Conservation (phyloP, 192 early-diverging fungal species). For the Hyaloraphidium curvatum region DNA sequence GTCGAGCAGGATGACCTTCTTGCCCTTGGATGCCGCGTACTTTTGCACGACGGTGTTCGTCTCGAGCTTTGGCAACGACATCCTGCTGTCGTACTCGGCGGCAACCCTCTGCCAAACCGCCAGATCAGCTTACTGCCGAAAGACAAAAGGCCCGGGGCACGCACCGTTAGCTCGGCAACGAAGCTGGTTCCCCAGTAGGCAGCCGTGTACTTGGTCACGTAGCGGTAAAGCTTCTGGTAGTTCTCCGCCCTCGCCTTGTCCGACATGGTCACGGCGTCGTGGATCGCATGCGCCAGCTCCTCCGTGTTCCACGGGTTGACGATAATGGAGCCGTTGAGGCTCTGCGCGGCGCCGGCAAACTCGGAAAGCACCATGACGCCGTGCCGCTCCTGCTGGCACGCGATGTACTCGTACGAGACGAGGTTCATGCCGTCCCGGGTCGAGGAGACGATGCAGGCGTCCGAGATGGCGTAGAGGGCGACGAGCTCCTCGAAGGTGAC, state of each 20-base stretch:
- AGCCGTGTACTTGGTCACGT: constrained; percentile 92
- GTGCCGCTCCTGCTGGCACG: constrained; percentile 70
- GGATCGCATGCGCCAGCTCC: constrained; percentile 71
- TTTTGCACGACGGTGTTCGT: constrained; percentile 25
- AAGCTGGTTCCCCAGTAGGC: constrained; percentile 94
- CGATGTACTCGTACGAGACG: constrained; percentile 96
- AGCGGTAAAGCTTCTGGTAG: constrained; percentile 80
- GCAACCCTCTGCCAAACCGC: no score
- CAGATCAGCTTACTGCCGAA: not conserved
- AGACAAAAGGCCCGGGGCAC: not conserved
- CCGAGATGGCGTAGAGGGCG: constrained; percentile 83
- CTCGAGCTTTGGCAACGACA: constrained; percentile 36
- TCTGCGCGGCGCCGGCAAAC: constrained; percentile 98
- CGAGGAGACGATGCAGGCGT: constrained; percentile 91
- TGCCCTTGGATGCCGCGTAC: constrained; percentile 34
- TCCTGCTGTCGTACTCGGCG: constrained; percentile 41
- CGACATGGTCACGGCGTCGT: constrained; percentile 85
- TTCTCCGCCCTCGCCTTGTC: constrained; percentile 55
- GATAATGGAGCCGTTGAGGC: constrained; percentile 86
- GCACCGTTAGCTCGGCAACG: constrained; percentile 56
- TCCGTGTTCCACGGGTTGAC: constrained; percentile 99
- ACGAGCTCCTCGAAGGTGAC: constrained; percentile 89
- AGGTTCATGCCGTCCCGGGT: constrained; percentile 99
- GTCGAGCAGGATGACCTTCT: constrained; percentile 73
- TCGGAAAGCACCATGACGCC: constrained; percentile 93